These are phyloP conservation scores for Penicillium sp. DNA, from an alignment of 2,329 filamentous ascomycete genomes.

Conservation along the genomic window DNA sequence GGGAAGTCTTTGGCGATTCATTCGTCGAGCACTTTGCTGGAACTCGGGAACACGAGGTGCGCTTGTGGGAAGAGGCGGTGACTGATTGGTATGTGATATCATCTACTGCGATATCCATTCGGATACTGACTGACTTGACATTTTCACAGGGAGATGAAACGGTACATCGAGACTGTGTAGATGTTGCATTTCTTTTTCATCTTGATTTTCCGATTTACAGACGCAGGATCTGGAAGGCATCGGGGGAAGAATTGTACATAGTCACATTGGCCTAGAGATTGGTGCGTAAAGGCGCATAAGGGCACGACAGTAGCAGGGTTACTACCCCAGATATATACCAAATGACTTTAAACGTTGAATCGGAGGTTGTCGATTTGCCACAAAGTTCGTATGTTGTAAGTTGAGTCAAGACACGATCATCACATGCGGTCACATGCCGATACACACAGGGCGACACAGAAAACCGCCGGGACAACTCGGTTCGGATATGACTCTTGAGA, in stretches of 20 bases:
- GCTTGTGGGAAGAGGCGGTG: constrained; percentile 91
- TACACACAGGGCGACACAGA: background rate
- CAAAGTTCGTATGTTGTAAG: too few species aligned
- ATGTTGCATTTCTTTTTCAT: background rate
- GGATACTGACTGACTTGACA: constrained; percentile 23
- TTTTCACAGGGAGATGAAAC: constrained; percentile 65
- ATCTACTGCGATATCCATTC: background rate
- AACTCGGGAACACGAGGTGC: constrained; percentile 85
- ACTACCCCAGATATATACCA: background rate
- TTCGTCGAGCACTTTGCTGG: constrained; percentile 97
- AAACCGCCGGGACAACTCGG: constrained; percentile 19
- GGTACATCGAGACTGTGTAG: constrained; percentile 75
- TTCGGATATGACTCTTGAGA: constrained; percentile 1
- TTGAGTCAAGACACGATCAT: background rate
- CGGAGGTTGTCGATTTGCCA: background rate
- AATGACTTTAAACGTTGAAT: background rate
- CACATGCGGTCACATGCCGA: constrained; percentile 22
- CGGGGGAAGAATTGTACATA: constrained; percentile 5
- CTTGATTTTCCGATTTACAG: background rate
- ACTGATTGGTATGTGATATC: constrained; percentile 78
- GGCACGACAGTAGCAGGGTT: background rate
- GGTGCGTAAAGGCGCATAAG: background rate
- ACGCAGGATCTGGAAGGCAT: background rate
- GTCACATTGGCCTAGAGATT: constrained; percentile 1
- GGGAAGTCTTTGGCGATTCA: constrained; percentile 88